A percentile compares a stretch with the other conserved stretches of the same genome.
phyloP scores from a whole-genome alignment of 352 stramenopile genomes.

The Globisporangium emineosum region DNA sequence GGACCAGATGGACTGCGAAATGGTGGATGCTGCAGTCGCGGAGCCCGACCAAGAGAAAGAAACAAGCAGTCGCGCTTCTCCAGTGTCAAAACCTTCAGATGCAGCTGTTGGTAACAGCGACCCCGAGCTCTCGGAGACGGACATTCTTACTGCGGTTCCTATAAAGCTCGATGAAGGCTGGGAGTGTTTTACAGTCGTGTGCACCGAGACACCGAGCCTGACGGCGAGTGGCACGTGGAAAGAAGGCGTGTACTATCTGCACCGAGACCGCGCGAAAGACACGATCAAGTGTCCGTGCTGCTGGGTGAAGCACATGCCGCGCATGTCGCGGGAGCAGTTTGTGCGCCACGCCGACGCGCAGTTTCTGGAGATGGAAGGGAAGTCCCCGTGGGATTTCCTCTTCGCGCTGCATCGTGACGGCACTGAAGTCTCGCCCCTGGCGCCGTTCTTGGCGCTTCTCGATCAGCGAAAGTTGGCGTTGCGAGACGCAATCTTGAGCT shows the following conservation, averaged over 20 bases:
- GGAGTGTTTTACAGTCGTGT: slow-evolving; percentile 9
- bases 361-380: neutral
- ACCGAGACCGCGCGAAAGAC: neutral
- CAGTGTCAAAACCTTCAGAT: neutral
- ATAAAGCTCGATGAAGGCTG: neutral
- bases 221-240: slow-evolving; percentile 1
- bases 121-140: neutral
- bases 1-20: neutral
- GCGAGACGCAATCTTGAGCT: neutral
- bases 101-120: neutral
- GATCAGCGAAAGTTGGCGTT: neutral
- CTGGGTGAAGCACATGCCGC: slow-evolving; percentile 3
- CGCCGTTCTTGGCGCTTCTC: slow-evolving; percentile 9
- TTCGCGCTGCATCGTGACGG: slow-evolving; percentile 13
- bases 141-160: slow-evolving; percentile 1
- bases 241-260: neutral
- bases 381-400: slow-evolving; percentile 9
- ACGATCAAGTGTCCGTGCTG: slow-evolving; percentile 12
- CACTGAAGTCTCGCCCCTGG: neutral
- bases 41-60: slow-evolving; percentile 12
- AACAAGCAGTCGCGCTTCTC: neutral
- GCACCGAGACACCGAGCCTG: slow-evolving; percentile 9
- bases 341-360: slow-evolving; percentile 11
- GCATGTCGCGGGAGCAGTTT: slow-evolving; percentile 10
- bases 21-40: neutral